Evolutionary conservation across 1,284 basidiomycete species (phyloP).

Genomic region (Malassezia dermatis): DNA sequence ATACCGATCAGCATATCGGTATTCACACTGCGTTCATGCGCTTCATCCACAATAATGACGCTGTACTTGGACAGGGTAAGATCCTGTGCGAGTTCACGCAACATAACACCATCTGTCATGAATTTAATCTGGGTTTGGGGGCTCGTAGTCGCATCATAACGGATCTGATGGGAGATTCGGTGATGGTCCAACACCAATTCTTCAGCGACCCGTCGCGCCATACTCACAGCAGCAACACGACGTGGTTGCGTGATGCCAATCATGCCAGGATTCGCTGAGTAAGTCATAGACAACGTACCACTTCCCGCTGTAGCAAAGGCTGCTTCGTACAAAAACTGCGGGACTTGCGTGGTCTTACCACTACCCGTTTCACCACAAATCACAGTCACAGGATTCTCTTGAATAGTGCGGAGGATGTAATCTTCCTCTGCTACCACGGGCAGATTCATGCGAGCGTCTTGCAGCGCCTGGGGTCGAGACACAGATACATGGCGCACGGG

Average conservation of each 20-base stretch:
- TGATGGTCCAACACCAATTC: conserved; percentile 73
- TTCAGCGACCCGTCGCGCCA: conserved; percentile 78
- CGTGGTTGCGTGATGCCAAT: conserved; percentile 95
- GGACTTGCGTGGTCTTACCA: conserved; percentile 96
- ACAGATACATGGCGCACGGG: conserved; percentile 10
- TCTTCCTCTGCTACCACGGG: conserved; percentile 92
- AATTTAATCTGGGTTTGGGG: conserved; percentile 88
- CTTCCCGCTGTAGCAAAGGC: conserved; percentile 76
- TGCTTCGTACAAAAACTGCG: conserved; percentile 86
- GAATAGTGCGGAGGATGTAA: conserved; percentile 78
- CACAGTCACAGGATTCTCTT: conserved; percentile 67
- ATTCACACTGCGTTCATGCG: conserved; percentile 94
- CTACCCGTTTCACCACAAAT: conserved; percentile 82
- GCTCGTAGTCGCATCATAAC: conserved; percentile 87
- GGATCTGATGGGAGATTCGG: conserved; percentile 86
- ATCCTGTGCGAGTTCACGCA: conserved; percentile 83
- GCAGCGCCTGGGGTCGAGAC: conserved; percentile 24
- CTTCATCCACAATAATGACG: conserved; percentile 82
- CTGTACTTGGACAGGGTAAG: conserved; percentile 83
- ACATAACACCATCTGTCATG: conserved; percentile 96
- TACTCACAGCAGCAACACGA: conserved; percentile 90
- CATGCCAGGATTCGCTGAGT: conserved; percentile 85
- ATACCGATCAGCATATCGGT: conserved; percentile 96
- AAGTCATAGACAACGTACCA: conserved; percentile 51
- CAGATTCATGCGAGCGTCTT: conserved; percentile 59